These are phyloP conservation scores for Phoenix roebelenii DNA, from an alignment of 176 grass and related monocot genomes.

Conservation along the genomic window DNA sequence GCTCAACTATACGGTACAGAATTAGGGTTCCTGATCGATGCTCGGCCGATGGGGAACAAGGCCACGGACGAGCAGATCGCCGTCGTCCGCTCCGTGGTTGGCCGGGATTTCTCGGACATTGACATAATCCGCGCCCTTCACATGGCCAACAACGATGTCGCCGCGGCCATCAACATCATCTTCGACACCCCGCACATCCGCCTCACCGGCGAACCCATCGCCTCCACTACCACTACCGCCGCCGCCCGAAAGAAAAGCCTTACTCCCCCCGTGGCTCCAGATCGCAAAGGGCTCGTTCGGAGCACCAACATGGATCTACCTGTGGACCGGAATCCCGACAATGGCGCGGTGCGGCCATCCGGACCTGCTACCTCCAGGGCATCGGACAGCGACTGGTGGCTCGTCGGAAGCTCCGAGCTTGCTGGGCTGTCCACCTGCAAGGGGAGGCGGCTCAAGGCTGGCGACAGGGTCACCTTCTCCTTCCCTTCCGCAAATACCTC, in stretches of 20 bases:
- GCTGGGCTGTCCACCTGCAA: constrained; percentile 79
- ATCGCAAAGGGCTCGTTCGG: not conserved
- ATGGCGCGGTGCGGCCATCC: not conserved
- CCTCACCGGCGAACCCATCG: constrained; percentile 1
- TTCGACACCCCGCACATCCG: constrained; percentile 45
- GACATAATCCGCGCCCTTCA: constrained; percentile 91
- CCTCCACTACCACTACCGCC: not conserved
- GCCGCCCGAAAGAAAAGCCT: constrained; percentile 1
- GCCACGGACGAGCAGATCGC: constrained; percentile 52
- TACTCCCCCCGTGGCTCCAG: not conserved
- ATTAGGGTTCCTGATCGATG: not conserved
- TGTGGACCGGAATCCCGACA: not conserved
- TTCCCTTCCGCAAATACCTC: constrained; percentile 37
- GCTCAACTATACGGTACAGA: too few relatives aligned
- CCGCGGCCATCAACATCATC: constrained; percentile 92
- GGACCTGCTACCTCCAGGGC: not conserved
- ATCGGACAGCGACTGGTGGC: constrained; percentile 44
- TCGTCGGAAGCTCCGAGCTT: constrained; percentile 58
- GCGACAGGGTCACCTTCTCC: constrained; percentile 54
- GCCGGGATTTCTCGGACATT: constrained; percentile 59
- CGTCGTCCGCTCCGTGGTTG: constrained; percentile 66
- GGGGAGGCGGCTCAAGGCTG: constrained; percentile 44
- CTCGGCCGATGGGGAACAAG: constrained; percentile 40
- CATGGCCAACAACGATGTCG: constrained; percentile 65
- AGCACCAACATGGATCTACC: not conserved